These are phyloP conservation scores for Clarireedia paspali DNA, from an alignment of 2,329 filamentous ascomycete species.

Conservation along the genomic window DNA sequence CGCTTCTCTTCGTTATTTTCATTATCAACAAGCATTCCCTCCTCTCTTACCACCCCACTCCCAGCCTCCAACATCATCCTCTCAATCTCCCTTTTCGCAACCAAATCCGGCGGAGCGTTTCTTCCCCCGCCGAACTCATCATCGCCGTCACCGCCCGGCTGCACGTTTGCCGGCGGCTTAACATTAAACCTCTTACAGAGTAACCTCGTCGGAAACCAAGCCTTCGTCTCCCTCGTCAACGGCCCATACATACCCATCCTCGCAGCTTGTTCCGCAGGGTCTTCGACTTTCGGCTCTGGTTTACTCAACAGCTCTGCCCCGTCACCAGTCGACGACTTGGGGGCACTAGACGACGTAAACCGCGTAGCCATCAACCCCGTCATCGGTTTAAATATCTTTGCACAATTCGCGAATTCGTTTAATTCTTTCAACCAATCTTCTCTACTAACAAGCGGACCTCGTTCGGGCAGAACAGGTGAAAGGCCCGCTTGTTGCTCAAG, in stretches of 20 bases:
- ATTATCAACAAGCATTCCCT: background rate
- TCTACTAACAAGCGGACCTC: conserved; percentile 36
- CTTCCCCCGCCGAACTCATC: conserved; percentile 16
- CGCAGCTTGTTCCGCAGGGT: conserved; percentile 81
- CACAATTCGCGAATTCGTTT: conserved; percentile 62
- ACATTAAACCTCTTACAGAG: conserved; percentile 95
- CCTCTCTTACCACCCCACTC: conserved; percentile 17
- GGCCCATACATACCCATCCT: conserved; percentile 87
- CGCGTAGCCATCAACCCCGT: conserved; percentile 87
- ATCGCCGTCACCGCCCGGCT: conserved; percentile 32
- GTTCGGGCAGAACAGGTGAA: conserved; percentile 48
- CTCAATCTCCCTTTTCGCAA: conserved; percentile 47
- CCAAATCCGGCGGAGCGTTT: conserved; percentile 35
- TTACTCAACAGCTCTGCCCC: conserved; percentile 38
- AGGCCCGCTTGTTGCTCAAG: conserved; percentile 69
- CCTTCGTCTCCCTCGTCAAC: conserved; percentile 65
- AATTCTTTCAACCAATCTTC: conserved; percentile 79
- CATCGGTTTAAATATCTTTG: conserved; percentile 82
- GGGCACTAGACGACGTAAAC: conserved; percentile 65
- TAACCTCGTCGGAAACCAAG: conserved; percentile 74
- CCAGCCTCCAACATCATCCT: conserved; percentile 43
- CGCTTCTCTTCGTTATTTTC: conserved; percentile 6
- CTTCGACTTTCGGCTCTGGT: conserved; percentile 49
- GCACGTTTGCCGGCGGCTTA: conserved; percentile 63
- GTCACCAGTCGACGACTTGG: conserved; percentile 32